Base-by-base conservation (phyloP, 305 asterid species). In the Caryopteris hybrid region DNA sequence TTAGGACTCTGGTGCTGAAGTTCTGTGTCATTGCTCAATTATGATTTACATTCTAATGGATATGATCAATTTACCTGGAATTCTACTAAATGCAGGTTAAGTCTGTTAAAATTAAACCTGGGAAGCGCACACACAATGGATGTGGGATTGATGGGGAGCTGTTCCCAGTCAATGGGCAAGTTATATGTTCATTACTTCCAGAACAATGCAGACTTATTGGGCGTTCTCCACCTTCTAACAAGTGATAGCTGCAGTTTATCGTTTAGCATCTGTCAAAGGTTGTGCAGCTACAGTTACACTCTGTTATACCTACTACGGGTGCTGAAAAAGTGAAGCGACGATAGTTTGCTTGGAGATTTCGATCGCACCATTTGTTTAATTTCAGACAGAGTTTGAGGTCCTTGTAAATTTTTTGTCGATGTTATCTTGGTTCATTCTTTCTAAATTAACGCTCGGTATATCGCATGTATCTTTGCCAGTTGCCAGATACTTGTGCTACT, bases 121-220 rank as follows among this genome's bases (percentile, higher is more conserved):
- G 92, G 45, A 90, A 86, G 70, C 92, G 71, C 80, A 82, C 96
- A 9, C 89, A 88, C 81, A 86, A 71, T 51, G 92, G 96, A 61
- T 88, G 97, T 78, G 98, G 98, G 70, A 92, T 92, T 3, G 98
- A 92, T 59, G 98, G 97, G 18, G 98, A 92, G 80, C 86, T 90
- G 64, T 90, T 90, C 77, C 86, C 96, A 0, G 87, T 84, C 16
- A 85, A 84, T 12, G 98, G 91, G 67, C 95, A 87, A 79, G 85
- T 90, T 20, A 73, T 80, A 45, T 90, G 94, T 65, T 87, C 98
- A 58, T 84, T 88, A 61, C 92, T 92, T 69, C 97, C 97, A 10
- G 97, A 92, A 36, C 98, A 92, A 76, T 92, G 98, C 88, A 84
- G 95, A 75, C 98, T 92, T 39, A 85, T 92, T 56, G 98, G 97